Base-by-base conservation (phyloP, 306 rosid species). In the Pyrus betulifolia region DNA sequence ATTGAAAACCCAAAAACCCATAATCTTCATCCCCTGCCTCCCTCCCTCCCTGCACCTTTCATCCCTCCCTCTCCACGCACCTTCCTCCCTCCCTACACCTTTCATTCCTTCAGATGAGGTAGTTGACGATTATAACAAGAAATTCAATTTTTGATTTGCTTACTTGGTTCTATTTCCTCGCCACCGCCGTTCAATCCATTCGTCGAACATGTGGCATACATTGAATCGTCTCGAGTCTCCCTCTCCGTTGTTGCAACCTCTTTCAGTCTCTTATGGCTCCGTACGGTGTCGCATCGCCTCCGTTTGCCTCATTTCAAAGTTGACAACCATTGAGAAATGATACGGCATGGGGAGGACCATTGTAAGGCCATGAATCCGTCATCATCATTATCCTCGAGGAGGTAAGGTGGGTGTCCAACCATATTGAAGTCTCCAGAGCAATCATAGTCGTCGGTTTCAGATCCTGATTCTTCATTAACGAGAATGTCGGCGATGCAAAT, bases 401-500 rank as follows among this genome's bases (percentile, higher is more conserved):
- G 70, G 31, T 17, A 69, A 33, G 67, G 78, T 28, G 38, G 61
- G 71, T n/a, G 4, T 74, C 17, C 69, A 21, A 73, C 81, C 97
- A 91, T 91, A 40, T 22, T 76, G 69, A 58, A 21, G 18, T 55
- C 79, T 4, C 18, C 67, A 23, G 31, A 44, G n/a, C 46, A 62
- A 69, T 74, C 74, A 13, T 21, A 73, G 76, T 4, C 74, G 76
- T 13, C 81, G 76, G 23, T 76, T 61, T 70, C 75, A 54, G 71
- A 14, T 2, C 31, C 61, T 2, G 69, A 78, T 28, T 82, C 80
- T 18, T 71, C 85, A 65, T 42, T 64, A 40, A 75, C 76, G 15
- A 91, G 90, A 60, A 94, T 86, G 77, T 90, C 94, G 5, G 89
- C 89, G 11, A 91, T 69, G 3, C 89, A 86, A 71, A 91, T 31